phyloP scores from a whole-genome alignment of 352 stramenopile genomes.

The Halophytophthora batemanensis region DNA sequence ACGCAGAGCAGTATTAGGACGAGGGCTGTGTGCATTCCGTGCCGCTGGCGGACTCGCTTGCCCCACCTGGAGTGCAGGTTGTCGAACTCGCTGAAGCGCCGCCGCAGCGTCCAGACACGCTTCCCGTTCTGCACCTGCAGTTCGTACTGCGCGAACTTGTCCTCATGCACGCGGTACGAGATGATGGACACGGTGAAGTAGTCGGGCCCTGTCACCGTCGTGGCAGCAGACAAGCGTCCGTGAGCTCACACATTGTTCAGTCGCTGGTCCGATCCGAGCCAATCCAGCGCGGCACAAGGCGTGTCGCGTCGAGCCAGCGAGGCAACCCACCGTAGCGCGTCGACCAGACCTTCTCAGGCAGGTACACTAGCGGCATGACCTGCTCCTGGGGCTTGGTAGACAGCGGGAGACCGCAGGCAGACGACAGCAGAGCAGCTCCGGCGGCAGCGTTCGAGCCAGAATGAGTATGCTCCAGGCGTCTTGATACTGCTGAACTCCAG shows the following conservation, averaged over 20 bases:
- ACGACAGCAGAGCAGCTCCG: too few species aligned
- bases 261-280: background rate
- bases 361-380: conserved; percentile 71
- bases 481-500: too few species aligned
- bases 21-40: background rate
- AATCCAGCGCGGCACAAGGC: background rate
- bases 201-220: conserved; percentile 40
- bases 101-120: conserved; percentile 61
- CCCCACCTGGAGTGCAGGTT: conserved; percentile 42
- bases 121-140: conserved; percentile 68
- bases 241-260: background rate
- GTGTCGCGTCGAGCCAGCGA: background rate
- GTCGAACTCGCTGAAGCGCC: conserved; percentile 77
- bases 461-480: too few species aligned
- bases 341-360: conserved; percentile 67
- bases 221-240: background rate
- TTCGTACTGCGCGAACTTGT: conserved; percentile 60
- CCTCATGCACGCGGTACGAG: conserved; percentile 41
- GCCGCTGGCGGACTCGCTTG: background rate
- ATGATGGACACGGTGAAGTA: conserved; percentile 75
- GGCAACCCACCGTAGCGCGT: conserved; percentile 57
- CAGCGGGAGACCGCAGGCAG: too few species aligned
- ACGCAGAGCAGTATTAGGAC: conserved; percentile 11
- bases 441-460: too few species aligned
- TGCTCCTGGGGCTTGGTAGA: too few species aligned